Base-by-base conservation (phyloP, 1,284 basidiomycete species). In the Sporisorium scitamineum region DNA sequence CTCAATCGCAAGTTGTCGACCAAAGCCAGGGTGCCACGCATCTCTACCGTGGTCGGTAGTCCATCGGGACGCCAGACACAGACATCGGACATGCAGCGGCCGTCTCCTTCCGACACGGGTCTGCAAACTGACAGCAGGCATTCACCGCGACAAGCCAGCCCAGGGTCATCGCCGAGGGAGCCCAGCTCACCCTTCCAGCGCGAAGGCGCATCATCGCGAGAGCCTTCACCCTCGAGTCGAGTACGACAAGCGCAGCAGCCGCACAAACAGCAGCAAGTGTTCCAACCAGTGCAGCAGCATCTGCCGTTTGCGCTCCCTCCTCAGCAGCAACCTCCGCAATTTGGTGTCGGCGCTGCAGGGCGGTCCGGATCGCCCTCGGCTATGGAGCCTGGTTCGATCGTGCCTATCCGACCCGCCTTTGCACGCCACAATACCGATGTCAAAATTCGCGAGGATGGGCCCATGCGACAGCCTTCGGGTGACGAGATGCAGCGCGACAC, bases 1-100 rank as follows among this genome's bases (percentile, higher is more conserved):
- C 89, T 99, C 22, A 94, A 97, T 86, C 92, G 97, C 64, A 98
- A 98, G 86, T 88, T 95, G 54, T 96, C 95, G 41, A 94, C 93
- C 55, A 95, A 94, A 13, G 94, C 95, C 16, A 91, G 92, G 52
- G 86, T 97, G 70, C 94, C 97, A 5, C 95, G 94, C 86, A 91
- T 94, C 47, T 97, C 95, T 20, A 98, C 94, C 4, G 92, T 99
- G 41, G 92, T 99, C 51, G 96, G 97, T 86, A 94, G 93, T 82
- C 96, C 96, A n/a, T 90, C 94, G 5, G 95, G 74, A 7, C 44
- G 67, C 22, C 69, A 74, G 41, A 78, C 79, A 20, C 73, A 75
- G 61, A 71, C 77, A 4, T 68, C 68, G 7, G 70, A 76, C 18
- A 66, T 75, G 37, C 77, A 77, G 53, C 55, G 64, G 51, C 55